Percentiles rank a stretch among this genome's conserved stretches.
Conservation (phyloP, 83 land plant species). For the Diphasiastrum complanatum region DNA sequence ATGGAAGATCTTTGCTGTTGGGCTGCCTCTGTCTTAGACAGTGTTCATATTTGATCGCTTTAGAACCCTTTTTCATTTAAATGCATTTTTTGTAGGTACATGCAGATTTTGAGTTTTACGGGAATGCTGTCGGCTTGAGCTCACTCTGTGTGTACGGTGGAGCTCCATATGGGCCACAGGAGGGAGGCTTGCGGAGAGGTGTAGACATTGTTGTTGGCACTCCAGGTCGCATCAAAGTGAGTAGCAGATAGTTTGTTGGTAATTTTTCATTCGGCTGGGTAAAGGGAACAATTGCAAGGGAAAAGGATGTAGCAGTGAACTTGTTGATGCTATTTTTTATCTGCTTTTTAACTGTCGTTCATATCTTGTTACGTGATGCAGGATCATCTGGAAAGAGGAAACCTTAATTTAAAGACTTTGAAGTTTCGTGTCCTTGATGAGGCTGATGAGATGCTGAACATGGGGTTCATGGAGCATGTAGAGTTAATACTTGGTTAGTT, state of each 20-base stretch:
- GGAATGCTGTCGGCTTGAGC: conserved; percentile 57
- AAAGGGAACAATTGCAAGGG: background rate
- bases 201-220: conserved; percentile 95
- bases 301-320: background rate
- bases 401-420: conserved; percentile 58
- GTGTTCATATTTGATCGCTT: background rate
- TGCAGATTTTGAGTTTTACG: conserved; percentile 85
- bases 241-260: background rate
- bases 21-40: background rate
- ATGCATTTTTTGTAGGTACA: conserved; percentile 46
- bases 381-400: conserved; percentile 79
- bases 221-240: conserved; percentile 90
- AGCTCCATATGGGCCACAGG: conserved; percentile 62
- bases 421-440: conserved; percentile 97
- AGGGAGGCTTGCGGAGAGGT: conserved; percentile 62
- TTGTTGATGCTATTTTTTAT: background rate
- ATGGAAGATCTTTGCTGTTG: too few species aligned
- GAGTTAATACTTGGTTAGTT: conserved; percentile 75
- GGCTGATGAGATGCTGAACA: conserved; percentile 98
- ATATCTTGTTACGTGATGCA: conserved; percentile 14
- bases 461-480: conserved; percentile 98
- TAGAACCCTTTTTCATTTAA: background rate
- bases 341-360: background rate
- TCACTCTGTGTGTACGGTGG: conserved; percentile 87
- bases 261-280: background rate